phyloP scores from a whole-genome alignment of 2,329 filamentous ascomycete species.

The Fusarium buharicum region DNA sequence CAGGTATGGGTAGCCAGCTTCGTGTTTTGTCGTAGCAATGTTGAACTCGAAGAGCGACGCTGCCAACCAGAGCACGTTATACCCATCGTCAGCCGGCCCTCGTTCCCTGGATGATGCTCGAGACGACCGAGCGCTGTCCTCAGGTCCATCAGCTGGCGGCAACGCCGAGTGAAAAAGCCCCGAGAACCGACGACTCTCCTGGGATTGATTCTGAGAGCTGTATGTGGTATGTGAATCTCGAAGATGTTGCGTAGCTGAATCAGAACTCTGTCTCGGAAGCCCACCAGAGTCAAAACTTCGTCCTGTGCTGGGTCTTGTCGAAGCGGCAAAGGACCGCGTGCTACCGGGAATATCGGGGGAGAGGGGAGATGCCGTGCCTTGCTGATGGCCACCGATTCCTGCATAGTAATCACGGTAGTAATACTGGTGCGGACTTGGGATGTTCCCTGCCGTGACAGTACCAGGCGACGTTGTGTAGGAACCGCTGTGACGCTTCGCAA shows the following conservation, averaged over 20 bases:
- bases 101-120: slow-evolving; percentile 70
- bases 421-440: slow-evolving; percentile 64
- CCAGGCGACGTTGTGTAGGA: slow-evolving; percentile 71
- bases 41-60: slow-evolving; percentile 97
- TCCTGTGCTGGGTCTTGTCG: slow-evolving; percentile 67
- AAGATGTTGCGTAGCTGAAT: slow-evolving; percentile 58
- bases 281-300: slow-evolving; percentile 67
- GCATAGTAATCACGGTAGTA: slow-evolving; percentile 62
- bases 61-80: slow-evolving; percentile 86
- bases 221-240: slow-evolving; percentile 68
- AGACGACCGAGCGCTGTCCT: slow-evolving; percentile 64
- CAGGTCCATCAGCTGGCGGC: slow-evolving; percentile 76
- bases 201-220: slow-evolving; percentile 59
- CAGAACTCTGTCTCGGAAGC: slow-evolving; percentile 62
- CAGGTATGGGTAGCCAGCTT: slow-evolving; percentile 94
- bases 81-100: slow-evolving; percentile 63
- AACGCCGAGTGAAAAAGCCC: slow-evolving; percentile 89
- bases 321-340: slow-evolving; percentile 59
- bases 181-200: slow-evolving; percentile 69
- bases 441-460: slow-evolving; percentile 45
- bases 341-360: slow-evolving; percentile 64
- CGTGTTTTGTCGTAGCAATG: slow-evolving; percentile 89
- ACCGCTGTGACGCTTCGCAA: slow-evolving; percentile 71
- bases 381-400: slow-evolving; percentile 47
- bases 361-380: slow-evolving; percentile 67